A percentile compares a stretch with the other conserved stretches of the same genome.
phyloP scores from a whole-genome alignment of 73 alveolate genomes.

The Diophrys sp. region DNA sequence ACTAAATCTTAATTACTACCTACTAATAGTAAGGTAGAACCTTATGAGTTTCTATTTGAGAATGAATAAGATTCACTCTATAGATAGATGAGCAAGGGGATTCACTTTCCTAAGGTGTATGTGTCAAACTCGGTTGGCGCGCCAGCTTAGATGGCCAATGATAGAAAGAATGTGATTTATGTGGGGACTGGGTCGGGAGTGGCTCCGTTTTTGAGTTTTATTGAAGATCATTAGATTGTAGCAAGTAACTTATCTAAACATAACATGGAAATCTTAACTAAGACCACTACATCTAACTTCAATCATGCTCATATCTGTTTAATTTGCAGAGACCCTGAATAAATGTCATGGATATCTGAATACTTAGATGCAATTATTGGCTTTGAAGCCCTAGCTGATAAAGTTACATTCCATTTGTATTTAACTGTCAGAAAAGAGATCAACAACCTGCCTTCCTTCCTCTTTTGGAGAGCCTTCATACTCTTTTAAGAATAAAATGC shows the following conservation, averaged over 20 bases:
- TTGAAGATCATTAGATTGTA: slow-evolving; percentile 13
- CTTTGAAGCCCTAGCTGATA: too few relatives aligned
- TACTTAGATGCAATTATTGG: too few relatives aligned
- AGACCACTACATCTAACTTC: too few relatives aligned
- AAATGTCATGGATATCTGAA: too few relatives aligned
- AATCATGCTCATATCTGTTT: too few relatives aligned
- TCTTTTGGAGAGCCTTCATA: slow-evolving; percentile 23
- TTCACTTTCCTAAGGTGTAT: slow-evolving; percentile 13
- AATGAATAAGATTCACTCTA: neutral
- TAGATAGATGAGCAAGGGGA: neutral
- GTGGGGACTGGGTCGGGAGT: slow-evolving; percentile 30
- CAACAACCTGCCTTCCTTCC: neutral
- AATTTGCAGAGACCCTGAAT: too few relatives aligned
- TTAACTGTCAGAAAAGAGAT: neutral
- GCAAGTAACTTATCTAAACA: neutral
- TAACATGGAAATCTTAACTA: too few relatives aligned
- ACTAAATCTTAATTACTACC: neutral
- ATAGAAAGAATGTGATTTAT: slow-evolving; percentile 3
- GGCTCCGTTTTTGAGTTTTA: slow-evolving; percentile 20
- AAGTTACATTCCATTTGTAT: too few relatives aligned
- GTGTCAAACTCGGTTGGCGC: slow-evolving; percentile 6
- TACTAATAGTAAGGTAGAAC: neutral
- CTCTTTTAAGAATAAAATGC: too few relatives aligned
- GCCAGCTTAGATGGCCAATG: slow-evolving; percentile 22
- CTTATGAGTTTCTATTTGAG: neutral